Conservation (phyloP, 1,284 basidiomycete genomes). For the Ceratobasidium sp. region DNA sequence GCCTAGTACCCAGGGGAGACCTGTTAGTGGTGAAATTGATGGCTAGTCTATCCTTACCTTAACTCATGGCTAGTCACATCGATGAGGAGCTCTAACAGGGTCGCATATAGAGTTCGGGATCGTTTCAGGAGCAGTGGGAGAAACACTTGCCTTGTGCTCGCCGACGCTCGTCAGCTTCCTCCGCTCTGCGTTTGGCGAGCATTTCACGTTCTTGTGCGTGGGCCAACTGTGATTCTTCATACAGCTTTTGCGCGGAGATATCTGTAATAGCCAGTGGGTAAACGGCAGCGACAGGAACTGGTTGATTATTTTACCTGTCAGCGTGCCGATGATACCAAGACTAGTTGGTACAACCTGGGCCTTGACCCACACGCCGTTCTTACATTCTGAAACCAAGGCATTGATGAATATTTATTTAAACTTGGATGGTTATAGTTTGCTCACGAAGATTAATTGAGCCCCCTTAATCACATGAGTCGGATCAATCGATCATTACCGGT, state of each 20-base stretch:
- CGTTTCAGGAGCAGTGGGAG: not conserved
- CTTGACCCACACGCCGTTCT: constrained; percentile 46
- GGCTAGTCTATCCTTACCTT: constrained; percentile 29
- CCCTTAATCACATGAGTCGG: constrained; percentile 11
- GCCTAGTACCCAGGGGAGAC: constrained; percentile 20
- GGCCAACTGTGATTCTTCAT: constrained; percentile 50
- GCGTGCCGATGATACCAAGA: constrained; percentile 33
- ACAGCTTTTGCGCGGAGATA: constrained; percentile 51
- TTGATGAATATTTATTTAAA: not conserved
- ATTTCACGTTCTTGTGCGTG: constrained; percentile 52
- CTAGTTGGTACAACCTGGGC: constrained; percentile 19
- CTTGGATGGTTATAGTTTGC: not conserved
- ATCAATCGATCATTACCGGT: not conserved
- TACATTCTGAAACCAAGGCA: constrained; percentile 46
- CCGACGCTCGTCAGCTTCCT: constrained; percentile 52
- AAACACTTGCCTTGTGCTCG: constrained; percentile 50
- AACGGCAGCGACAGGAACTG: not conserved
- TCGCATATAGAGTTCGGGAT: constrained; percentile 50
- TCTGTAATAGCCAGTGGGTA: constrained; percentile 45
- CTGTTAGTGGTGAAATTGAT: not conserved
- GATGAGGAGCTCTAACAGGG: constrained; percentile 50
- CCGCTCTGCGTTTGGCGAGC: constrained; percentile 50
- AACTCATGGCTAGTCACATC: constrained; percentile 53
- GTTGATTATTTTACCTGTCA: constrained; percentile 38
- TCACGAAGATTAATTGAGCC: constrained; percentile 50